Evolutionary conservation across 495 filamentous ascomycete genomes (phyloP).

Genomic region (Hypoxylon lenormandii): DNA sequence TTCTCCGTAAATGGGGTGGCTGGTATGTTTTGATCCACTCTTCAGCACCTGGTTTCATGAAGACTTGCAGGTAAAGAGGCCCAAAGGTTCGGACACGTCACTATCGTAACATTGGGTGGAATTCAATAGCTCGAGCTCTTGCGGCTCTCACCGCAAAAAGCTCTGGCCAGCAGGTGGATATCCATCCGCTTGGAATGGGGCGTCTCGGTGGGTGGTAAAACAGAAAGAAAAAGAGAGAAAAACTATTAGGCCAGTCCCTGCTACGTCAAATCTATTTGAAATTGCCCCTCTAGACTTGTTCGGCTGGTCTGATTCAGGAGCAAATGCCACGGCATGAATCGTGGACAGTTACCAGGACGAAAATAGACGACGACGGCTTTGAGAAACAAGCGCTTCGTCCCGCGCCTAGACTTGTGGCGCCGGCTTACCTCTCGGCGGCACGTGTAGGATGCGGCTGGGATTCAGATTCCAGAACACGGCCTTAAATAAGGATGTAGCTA

Average conservation of each 20-base stretch:
- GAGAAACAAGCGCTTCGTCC: slow-evolving; percentile 23
- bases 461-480: slow-evolving; percentile 9
- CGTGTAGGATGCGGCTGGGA: slow-evolving; percentile 5
- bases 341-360: slow-evolving; percentile 6
- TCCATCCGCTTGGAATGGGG: slow-evolving; percentile 20
- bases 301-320: slow-evolving; percentile 4
- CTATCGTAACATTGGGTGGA: slow-evolving; percentile 17
- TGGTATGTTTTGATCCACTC: slow-evolving; percentile 19
- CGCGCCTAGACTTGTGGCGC: slow-evolving; percentile 19
- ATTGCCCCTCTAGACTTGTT: neutral
- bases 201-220: slow-evolving; percentile 2
- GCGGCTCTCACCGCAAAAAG: slow-evolving; percentile 47
- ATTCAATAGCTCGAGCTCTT: slow-evolving; percentile 24
- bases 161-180: slow-evolving; percentile 20
- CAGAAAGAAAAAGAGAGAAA: neutral
- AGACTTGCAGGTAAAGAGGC: slow-evolving; percentile 21
- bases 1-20: neutral
- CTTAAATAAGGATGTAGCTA: slow-evolving; percentile 4
- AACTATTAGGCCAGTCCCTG: slow-evolving; percentile 13
- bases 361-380: neutral
- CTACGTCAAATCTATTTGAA: slow-evolving; percentile 19
- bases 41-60: slow-evolving; percentile 23
- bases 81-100: slow-evolving; percentile 36
- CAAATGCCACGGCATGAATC: slow-evolving; percentile 11
- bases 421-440: slow-evolving; percentile 25